Percentiles rank a stretch among this genome's conserved stretches.
These are phyloP conservation scores for Halophytophthora polymorphica DNA, from an alignment of 352 stramenopile species.

Conservation along the genomic window DNA sequence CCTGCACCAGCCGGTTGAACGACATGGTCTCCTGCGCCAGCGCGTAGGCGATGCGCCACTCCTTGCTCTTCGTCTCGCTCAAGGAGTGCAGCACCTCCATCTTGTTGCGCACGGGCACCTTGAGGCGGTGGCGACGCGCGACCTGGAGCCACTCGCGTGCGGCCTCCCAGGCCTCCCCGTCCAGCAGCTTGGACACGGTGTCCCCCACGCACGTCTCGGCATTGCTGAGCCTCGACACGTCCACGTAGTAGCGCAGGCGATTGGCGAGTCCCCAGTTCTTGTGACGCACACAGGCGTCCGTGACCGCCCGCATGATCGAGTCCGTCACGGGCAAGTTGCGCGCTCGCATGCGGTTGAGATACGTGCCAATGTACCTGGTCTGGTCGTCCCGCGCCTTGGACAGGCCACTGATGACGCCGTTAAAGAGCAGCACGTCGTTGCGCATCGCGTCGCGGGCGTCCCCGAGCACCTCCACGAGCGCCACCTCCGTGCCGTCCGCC, in stretches of 20 bases:
- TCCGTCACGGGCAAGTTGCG: constrained; percentile 62
- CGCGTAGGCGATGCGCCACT: constrained; percentile 77
- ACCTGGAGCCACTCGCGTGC: constrained; percentile 60
- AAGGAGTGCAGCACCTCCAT: constrained; percentile 45
- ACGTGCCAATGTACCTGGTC: constrained; percentile 57
- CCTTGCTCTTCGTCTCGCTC: constrained; percentile 25
- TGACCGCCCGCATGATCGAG: constrained; percentile 69
- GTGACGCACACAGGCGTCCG: constrained; percentile 69
- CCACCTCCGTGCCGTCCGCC: background rate
- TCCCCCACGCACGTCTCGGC: constrained; percentile 64
- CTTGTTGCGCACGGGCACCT: constrained; percentile 68
- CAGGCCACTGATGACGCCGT: constrained; percentile 79
- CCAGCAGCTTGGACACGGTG: constrained; percentile 77
- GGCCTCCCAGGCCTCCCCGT: constrained; percentile 43
- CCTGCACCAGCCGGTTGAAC: constrained; percentile 58
- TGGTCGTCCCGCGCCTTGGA: constrained; percentile 71
- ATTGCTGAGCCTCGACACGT: constrained; percentile 47
- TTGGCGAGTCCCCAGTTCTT: constrained; percentile 52
- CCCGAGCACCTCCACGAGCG: constrained; percentile 18
- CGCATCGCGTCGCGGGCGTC: constrained; percentile 21
- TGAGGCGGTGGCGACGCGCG: constrained; percentile 42
- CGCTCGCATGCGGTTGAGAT: constrained; percentile 50
- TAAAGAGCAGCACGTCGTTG: constrained; percentile 58
- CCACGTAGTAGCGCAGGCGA: constrained; percentile 45
- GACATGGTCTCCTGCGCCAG: constrained; percentile 69